Evolutionary conservation across 345 rosid species (phyloP).

Genomic region (Salix dunnii): DNA sequence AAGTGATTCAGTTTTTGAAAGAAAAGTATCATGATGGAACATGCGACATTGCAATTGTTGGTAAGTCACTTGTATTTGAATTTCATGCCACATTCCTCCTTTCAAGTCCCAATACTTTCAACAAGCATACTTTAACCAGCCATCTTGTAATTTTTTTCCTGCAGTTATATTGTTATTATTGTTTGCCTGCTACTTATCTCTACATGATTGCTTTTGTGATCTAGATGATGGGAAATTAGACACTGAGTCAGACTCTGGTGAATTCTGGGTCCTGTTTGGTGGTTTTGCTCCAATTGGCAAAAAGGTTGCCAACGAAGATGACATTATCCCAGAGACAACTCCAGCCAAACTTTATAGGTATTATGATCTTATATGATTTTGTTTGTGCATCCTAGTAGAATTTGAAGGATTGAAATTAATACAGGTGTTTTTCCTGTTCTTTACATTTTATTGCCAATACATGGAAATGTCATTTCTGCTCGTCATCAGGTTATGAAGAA

Average conservation of each 20-base stretch:
- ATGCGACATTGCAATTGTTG: constrained; percentile 79
- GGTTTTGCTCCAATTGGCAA: constrained; percentile 96
- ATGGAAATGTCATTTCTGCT: neutral
- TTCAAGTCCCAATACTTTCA: neutral
- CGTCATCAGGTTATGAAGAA: neutral
- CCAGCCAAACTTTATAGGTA: constrained; percentile 82
- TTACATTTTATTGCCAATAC: neutral
- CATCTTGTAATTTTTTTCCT: constrained; percentile 1
- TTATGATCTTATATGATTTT: constrained; percentile 1
- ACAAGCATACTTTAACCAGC: neutral
- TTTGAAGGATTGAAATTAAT: neutral
- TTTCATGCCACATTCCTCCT: neutral
- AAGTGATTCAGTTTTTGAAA: constrained; percentile 87
- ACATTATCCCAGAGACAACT: constrained; percentile 58
- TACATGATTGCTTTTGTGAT: constrained; percentile 21
- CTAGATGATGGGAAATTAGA: constrained; percentile 89
- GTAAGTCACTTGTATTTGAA: constrained; percentile 40
- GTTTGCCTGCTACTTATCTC: constrained; percentile 17
- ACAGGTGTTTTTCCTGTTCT: neutral
- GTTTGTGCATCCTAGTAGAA: constrained; percentile 20
- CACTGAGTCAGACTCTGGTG: constrained; percentile 94
- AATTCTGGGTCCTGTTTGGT: constrained; percentile 91
- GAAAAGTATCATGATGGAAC: constrained; percentile 84
- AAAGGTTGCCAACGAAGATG: constrained; percentile 80
- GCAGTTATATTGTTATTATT: neutral